Base-by-base conservation (phyloP, 2,329 filamentous ascomycete genomes). In the Paraphoma sp. region DNA sequence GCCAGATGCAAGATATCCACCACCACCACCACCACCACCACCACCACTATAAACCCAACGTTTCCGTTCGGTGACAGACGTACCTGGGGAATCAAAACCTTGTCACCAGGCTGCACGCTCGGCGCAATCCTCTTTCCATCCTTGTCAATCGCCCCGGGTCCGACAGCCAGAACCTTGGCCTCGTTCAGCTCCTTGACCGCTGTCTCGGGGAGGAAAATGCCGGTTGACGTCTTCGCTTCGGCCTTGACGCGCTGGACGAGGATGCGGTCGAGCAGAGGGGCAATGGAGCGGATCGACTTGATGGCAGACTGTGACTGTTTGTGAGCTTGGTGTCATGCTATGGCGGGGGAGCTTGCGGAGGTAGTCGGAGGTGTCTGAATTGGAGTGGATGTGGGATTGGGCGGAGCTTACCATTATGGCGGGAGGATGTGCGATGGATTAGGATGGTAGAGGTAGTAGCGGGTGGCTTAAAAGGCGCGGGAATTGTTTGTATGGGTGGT, bases 141-240 rank as follows among this genome's bases (percentile, higher is more conserved):
- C 82, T 89, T 93, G 83, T 96, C 92, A 59, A 96, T 74, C 12
- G 84, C 89, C 62, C 95, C 95, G 55, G 95, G 95, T 52, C 95
- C 95, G 63, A 99, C 94, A 62, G 95, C 95, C 59, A 99, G 84
- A 53, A 99, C 95, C 82, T 92, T 93, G 73, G 92, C 95, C 85
- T 98, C 94, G 82, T 97, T 98, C 78, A 98, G 87, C 81, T 99
- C 95, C 87, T 99, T 97, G 76, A 98, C 92, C 74, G 90, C 91
- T 61, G 89, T 93, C 84, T 99, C 95, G 70, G 95, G 95, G 66
- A 99, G 91, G 86, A 96, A 97, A 86, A 99, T 97, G 74, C 95
- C 95, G 75, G 89, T 89, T 71, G 95, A 93, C 48, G 95, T 99
- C 87, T 97, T 97, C 77, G 93, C 81, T 83, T 98, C 94, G 74